phyloP scores from a whole-genome alignment of 169 alveolate genomes.

The Plasmodium ovale region DNA sequence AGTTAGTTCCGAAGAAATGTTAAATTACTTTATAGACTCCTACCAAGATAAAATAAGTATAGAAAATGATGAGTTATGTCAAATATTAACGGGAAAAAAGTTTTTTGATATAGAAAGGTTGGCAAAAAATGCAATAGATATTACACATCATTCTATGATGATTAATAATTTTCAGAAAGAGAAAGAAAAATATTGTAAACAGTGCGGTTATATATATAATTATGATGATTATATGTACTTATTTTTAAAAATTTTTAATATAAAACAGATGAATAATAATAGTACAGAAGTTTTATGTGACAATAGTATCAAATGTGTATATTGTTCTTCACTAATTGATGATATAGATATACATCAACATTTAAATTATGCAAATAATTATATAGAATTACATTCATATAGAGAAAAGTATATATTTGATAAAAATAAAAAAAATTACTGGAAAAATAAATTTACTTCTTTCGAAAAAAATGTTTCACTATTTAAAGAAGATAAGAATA shows the following conservation, averaged over 20 bases:
- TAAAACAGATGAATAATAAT: not conserved
- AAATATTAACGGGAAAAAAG: conserved; percentile 73
- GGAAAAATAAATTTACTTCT: conserved; percentile 80
- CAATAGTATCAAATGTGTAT: conserved; percentile 51
- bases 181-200: conserved; percentile 35
- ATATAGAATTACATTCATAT: conserved; percentile 81
- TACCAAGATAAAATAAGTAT: conserved; percentile 44
- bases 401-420: conserved; percentile 83
- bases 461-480: conserved; percentile 42
- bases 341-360: conserved; percentile 31
- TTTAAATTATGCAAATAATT: conserved; percentile 14
- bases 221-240: conserved; percentile 67
- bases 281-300: not conserved
- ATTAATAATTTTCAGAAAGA: conserved; percentile 54
- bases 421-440: conserved; percentile 81
- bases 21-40: conserved; percentile 36
- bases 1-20: conserved; percentile 19
- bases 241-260: conserved; percentile 30
- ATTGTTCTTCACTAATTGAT: conserved; percentile 47
- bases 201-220: conserved; percentile 70
- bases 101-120: conserved; percentile 55
- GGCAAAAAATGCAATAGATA: conserved; percentile 55
- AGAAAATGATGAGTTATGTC: conserved; percentile 70
- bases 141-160: conserved; percentile 27
- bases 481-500: conserved; percentile 55